Conservation (phyloP, 495 filamentous ascomycete genomes). For the Clavariopsis aquatica region DNA sequence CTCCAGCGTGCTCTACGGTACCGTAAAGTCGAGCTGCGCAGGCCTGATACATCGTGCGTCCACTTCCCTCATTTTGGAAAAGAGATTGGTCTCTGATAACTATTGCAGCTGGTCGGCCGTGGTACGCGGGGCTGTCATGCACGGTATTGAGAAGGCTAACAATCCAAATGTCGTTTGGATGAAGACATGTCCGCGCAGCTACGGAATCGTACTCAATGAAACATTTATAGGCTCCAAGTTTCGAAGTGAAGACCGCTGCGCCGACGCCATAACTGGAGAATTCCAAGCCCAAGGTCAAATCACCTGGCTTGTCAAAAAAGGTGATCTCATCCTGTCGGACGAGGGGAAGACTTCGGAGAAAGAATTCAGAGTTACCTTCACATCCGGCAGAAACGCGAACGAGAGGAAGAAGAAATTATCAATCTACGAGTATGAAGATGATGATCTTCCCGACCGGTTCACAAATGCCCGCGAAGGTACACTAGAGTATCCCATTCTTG, state of each 20-base stretch:
- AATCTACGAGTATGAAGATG: conserved; percentile 10
- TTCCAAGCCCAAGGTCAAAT: conserved; percentile 12
- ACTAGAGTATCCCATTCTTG: background rate
- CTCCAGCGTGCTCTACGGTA: conserved; percentile 8
- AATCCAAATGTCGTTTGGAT: background rate
- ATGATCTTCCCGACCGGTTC: background rate
- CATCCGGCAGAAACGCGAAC: background rate
- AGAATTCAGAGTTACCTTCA: background rate
- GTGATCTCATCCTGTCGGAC: conserved; percentile 3
- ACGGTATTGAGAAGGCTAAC: conserved; percentile 14
- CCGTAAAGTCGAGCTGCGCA: conserved; percentile 24
- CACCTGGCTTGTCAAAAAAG: conserved; percentile 24
- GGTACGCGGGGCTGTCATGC: conserved; percentile 25
- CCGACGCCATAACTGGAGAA: background rate
- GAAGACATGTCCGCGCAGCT: conserved; percentile 5
- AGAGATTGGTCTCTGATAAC: background rate
- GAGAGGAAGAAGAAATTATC: background rate
- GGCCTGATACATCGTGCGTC: conserved; percentile 25
- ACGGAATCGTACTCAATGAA: conserved; percentile 8
- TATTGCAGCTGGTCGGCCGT: conserved; percentile 32
- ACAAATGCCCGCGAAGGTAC: background rate
- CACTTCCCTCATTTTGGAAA: background rate
- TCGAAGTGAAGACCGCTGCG: background rate
- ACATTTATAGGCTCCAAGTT: background rate
- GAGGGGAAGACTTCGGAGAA: background rate